A percentile compares a stretch with the other conserved stretches of the same genome.
Evolutionary conservation across 345 rosid genomes (phyloP).

Genomic region (Aquilaria sinensis): DNA sequence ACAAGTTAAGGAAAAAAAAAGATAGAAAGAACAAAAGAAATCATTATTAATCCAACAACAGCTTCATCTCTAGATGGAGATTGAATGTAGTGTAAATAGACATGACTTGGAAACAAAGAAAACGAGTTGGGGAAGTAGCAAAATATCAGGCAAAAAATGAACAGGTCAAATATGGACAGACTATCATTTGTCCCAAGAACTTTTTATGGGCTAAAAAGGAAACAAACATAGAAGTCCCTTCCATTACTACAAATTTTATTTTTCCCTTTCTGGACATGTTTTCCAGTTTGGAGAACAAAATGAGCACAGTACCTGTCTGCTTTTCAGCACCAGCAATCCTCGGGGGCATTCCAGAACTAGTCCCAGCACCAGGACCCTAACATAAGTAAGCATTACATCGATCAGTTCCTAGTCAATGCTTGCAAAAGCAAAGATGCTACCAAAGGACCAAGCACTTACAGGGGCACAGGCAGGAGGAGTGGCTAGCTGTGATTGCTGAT

Average conservation of each 20-base stretch:
- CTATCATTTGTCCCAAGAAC: too few relatives aligned
- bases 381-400: conserved; percentile 12
- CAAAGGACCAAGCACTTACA: conserved; percentile 16
- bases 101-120: too few relatives aligned
- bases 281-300: neutral
- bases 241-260: neutral
- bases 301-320: conserved; percentile 45
- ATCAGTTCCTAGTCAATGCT: conserved; percentile 5
- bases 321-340: conserved; percentile 40
- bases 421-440: neutral
- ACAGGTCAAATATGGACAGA: too few relatives aligned
- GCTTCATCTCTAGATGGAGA: too few relatives aligned
- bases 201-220: too few relatives aligned
- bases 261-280: neutral
- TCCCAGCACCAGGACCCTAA: conserved; percentile 70
- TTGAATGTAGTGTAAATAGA: too few relatives aligned
- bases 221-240: too few relatives aligned
- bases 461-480: conserved; percentile 68
- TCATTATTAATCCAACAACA: too few relatives aligned
- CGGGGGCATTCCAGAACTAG: conserved; percentile 62
- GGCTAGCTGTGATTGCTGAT: conserved; percentile 86
- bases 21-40: neutral
- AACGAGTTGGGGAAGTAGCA: too few relatives aligned
- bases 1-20: conserved; percentile 4
- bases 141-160: too few relatives aligned